phyloP scores from a whole-genome alignment of 1,139 yeast genomes.

The Nakaseomyces delphensis region DNA sequence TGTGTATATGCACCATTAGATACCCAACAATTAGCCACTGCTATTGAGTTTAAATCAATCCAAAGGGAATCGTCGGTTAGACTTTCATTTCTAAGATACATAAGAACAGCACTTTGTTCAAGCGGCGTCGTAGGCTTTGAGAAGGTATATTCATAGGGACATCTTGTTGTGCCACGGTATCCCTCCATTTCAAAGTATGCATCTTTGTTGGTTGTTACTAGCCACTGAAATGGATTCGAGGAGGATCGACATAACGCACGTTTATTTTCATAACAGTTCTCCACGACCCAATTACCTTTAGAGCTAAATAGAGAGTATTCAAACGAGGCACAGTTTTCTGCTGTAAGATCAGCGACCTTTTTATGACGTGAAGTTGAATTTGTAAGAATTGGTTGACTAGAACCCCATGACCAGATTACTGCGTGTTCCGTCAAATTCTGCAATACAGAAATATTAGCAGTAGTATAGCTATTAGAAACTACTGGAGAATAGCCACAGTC shows the following conservation, averaged over 20 bases:
- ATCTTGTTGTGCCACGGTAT: conserved; percentile 35
- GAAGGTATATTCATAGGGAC: conserved; percentile 47
- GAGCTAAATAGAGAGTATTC: conserved; percentile 26
- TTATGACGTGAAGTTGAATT: conserved; percentile 15
- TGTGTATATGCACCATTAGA: conserved; percentile 69
- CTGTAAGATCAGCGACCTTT: conserved; percentile 29
- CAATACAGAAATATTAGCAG: conserved; percentile 25
- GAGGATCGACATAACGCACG: conserved; percentile 49
- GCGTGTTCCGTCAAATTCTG: conserved; percentile 32
- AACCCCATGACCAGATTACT: conserved; percentile 64
- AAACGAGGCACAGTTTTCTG: conserved; percentile 53
- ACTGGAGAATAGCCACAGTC: conserved; percentile 57
- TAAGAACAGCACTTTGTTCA: conserved; percentile 35
- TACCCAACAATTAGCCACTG: conserved; percentile 74
- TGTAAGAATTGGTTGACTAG: conserved; percentile 40
- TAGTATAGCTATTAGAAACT: conserved; percentile 31
- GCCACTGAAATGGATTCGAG: conserved; percentile 42
- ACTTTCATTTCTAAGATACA: conserved; percentile 16
- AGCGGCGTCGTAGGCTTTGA: conserved; percentile 50
- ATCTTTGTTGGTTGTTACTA: conserved; percentile 30
- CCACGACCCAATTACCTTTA: conserved; percentile 46
- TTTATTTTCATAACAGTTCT: conserved; percentile 51
- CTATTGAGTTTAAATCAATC: conserved; percentile 78
- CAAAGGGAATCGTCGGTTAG: conserved; percentile 38
- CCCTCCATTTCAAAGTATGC: conserved; percentile 40